A percentile compares a stretch with the other conserved stretches of the same genome.
These are phyloP conservation scores for Tephrocybe sp. DNA, from an alignment of 768 basidiomycete genomes.

Conservation along the genomic window DNA sequence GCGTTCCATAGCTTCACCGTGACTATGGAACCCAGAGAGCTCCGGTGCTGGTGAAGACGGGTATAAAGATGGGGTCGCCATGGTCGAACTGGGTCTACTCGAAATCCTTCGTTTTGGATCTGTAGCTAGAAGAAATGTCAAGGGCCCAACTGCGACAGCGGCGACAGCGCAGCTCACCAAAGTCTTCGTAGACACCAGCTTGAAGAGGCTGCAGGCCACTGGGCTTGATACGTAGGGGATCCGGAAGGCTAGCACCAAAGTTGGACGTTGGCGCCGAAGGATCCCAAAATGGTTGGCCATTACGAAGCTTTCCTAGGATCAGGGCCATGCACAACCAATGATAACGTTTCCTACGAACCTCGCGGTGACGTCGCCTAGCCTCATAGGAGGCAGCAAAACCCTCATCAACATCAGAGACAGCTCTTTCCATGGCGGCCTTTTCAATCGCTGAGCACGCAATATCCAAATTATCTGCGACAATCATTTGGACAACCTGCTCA, in stretches of 20 bases:
- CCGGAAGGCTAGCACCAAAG: slow-evolving; percentile 76
- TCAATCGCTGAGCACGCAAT: slow-evolving; percentile 93
- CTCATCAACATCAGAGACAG: slow-evolving; percentile 91
- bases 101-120: slow-evolving; percentile 57
- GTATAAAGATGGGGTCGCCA: slow-evolving; percentile 50
- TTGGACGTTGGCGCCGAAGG: slow-evolving; percentile 67
- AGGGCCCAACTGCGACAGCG: background rate
- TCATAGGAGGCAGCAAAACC: slow-evolving; percentile 83
- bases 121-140: slow-evolving; percentile 34
- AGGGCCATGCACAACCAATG: background rate
- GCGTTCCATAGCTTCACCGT: slow-evolving; percentile 87
- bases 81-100: slow-evolving; percentile 72
- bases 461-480: slow-evolving; percentile 92
- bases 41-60: slow-evolving; percentile 67
- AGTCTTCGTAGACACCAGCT: slow-evolving; percentile 92
- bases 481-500: slow-evolving; percentile 74
- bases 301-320: slow-evolving; percentile 67
- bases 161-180: slow-evolving; percentile 46
- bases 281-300: slow-evolving; percentile 87
- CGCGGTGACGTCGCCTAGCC: slow-evolving; percentile 80
- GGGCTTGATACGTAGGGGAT: slow-evolving; percentile 82
- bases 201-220: slow-evolving; percentile 83
- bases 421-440: slow-evolving; percentile 97
- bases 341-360: slow-evolving; percentile 44
- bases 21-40: slow-evolving; percentile 50